Base-by-base conservation (phyloP, 176 grass and related monocot species). In the Paspalum notatum region DNA sequence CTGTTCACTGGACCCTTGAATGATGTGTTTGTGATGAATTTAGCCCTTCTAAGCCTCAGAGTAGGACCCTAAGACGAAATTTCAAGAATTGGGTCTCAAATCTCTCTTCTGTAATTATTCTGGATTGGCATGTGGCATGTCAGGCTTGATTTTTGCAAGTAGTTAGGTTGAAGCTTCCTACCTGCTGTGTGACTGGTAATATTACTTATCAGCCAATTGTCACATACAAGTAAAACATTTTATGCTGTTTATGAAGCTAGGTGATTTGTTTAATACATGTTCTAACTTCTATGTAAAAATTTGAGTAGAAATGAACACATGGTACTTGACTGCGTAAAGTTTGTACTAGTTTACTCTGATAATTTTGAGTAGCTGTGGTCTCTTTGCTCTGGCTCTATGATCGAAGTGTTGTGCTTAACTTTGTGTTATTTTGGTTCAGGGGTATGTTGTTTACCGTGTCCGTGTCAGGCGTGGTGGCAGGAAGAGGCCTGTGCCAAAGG, bases 401-500 rank as follows among this genome's bases (percentile, higher is more conserved):
- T 60, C 6, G 27, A 69, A 47, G 46, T 71, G 2, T 8, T 54
- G 13, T 37, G 2, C 54, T 21, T 76, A 66, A 57, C 4, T 43
- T 21, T 67, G 1, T 78, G 13, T 25, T 38, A 3, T 37, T 56
- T 72, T 3, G 27, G 0, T 78, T 27, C 60, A 91, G 89, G 89
- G 89, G 1, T 91, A 91, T 55, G 89, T 91, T 42, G 67, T 91
- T 63, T 91, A 91, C 72, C 89, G 89, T 40, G 53, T 91, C 44
- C 89, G 85, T 77, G 81, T 91, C 39, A 87, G 59, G 72, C 89
- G 89, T 78, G 89, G 93, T 62, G 93, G 93, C 83, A 88, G 93
- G 87, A 97, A 97, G 93, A 91, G 93, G 80, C 93, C 93, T 41
- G 89, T 91, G 55, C 72, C 89, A 61, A 91, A 91, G 81, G 89